phyloP scores from a whole-genome alignment of 495 filamentous ascomycete genomes.

The Penicillium tannophilum region DNA sequence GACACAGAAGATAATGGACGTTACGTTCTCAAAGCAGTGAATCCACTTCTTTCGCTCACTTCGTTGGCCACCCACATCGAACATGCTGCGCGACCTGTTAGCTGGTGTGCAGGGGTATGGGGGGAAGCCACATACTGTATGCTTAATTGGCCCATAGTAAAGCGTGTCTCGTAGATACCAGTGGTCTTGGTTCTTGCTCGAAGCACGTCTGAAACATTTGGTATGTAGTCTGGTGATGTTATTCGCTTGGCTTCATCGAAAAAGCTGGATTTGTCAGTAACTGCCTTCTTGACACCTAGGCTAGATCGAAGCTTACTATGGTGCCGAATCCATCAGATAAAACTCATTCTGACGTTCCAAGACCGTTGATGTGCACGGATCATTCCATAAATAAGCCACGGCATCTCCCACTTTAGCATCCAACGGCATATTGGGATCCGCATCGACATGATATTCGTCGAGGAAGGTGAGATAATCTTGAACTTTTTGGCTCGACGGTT shows the following conservation, averaged over 20 bases:
- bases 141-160: constrained; percentile 96
- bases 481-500: constrained; percentile 69
- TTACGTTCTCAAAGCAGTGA: constrained; percentile 99
- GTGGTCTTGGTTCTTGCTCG: constrained; percentile 98
- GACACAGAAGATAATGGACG: constrained; percentile 99
- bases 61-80: constrained; percentile 95
- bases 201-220: constrained; percentile 89
- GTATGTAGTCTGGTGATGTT: constrained; percentile 80
- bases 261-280: constrained; percentile 61
- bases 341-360: constrained; percentile 97
- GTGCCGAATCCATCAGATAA: constrained; percentile 98
- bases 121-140: constrained; percentile 76
- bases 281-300: not conserved
- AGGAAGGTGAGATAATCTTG: constrained; percentile 76
- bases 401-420: constrained; percentile 79
- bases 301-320: constrained; percentile 70
- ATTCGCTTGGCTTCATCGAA: constrained; percentile 92
- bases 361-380: constrained; percentile 77
- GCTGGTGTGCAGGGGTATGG: constrained; percentile 2
- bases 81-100: constrained; percentile 71
- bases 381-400: constrained; percentile 85
- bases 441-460: constrained; percentile 83
- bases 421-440: constrained; percentile 80
- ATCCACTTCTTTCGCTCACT: constrained; percentile 99
- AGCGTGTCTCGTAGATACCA: constrained; percentile 97